Evolutionary conservation across 202 grass and related monocot genomes (phyloP), one percentile per base, ranked within the genome.

Genomic region (Setaria italica): DNA sequence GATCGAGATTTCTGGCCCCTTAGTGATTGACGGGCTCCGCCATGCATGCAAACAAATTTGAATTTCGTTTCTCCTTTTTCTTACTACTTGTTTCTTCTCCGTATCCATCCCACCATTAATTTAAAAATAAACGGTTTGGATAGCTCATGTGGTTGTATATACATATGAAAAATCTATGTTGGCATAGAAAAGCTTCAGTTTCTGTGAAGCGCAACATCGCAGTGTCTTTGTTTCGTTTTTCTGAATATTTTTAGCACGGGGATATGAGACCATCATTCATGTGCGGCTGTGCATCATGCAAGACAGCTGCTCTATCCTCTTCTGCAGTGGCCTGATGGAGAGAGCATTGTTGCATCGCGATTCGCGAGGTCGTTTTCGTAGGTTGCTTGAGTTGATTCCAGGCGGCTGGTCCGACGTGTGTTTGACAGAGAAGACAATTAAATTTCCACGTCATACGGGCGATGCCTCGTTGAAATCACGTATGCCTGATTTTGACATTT

Each of bases 401-500:
- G 85, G 48, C 81, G 77, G 56, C 37, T 32, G 16, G 47, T 85
- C 70, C 81, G 64, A 85, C 77, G 81, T 85, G 81, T 48, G 3
- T n/a, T 58, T 70, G 85, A 85, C 16, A 33, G 37, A 11, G 64
- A 81, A 67, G 63, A 77, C 63, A 81, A 20, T 49, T 42, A 81
- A 84, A 72, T 59, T 42, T 85, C 77, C 63, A 39, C 70, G 39
- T 80, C 64, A 57, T 39, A 41, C 81, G 21, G n/a, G 53, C 35
- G 76, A 81, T 8, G 35, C 15, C 39, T 41, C 50, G 81, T 71
- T 81, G 63, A 81, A 85, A 59, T 8, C 76, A 58, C 30, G 56
- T 50, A 37, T 74, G 43, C 74, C n/a, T 50, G 81, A 85, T 81
- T 66, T 87, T 85, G 89, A 84, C 80, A 67, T 51, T 64, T 63